phyloP scores from a whole-genome alignment of 495 filamentous ascomycete genomes.

The Penicillium bovifimosum region DNA sequence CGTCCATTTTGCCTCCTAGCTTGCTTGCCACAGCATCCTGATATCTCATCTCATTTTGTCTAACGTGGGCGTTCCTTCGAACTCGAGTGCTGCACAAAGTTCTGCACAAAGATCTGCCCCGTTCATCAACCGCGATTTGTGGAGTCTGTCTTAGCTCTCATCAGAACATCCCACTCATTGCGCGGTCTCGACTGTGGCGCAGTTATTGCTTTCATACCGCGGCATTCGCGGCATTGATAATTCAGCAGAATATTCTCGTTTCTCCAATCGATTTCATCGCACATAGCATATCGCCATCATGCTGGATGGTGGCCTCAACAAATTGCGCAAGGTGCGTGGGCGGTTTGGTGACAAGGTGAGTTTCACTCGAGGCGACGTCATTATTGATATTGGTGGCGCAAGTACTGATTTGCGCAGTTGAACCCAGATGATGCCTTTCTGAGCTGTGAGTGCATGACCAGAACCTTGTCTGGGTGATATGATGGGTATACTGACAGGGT shows the following conservation, averaged over 20 bases:
- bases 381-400: background rate
- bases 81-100: background rate
- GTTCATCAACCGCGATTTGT: background rate
- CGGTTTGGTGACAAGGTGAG: slow-evolving; percentile 40
- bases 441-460: slow-evolving; percentile 52
- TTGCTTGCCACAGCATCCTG: background rate
- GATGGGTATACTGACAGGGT: slow-evolving; percentile 10
- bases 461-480: background rate
- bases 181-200: slow-evolving; percentile 2
- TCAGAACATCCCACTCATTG: background rate
- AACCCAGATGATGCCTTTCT: slow-evolving; percentile 66
- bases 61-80: background rate
- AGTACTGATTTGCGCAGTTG: slow-evolving; percentile 39
- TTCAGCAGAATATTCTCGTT: background rate
- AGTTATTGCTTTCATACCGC: background rate
- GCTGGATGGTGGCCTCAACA: slow-evolving; percentile 22
- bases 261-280: background rate
- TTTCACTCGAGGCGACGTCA: background rate
- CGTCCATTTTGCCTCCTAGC: background rate
- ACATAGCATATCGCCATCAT: slow-evolving; percentile 20
- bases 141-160: slow-evolving; percentile 2
- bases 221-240: background rate
- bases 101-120: slow-evolving; percentile 1
- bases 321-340: slow-evolving; percentile 41
- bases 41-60: background rate